Evolutionary conservation across 2,329 filamentous ascomycete species (phyloP).

Genomic region (Phaeosphaeria sp.): DNA sequence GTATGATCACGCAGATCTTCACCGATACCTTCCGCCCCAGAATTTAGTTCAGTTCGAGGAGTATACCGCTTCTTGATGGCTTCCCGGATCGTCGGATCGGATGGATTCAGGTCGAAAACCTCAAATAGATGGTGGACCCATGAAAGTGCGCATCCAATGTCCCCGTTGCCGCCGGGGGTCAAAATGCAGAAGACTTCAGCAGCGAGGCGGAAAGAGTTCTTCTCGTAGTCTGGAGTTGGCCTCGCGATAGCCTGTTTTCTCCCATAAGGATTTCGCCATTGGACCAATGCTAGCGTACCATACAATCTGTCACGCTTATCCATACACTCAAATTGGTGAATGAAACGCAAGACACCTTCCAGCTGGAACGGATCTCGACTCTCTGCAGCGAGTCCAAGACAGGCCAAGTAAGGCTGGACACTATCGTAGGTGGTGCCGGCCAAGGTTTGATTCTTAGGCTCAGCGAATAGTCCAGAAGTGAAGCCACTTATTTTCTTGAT

Average conservation of each 20-base stretch:
- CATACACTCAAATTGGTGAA: not conserved
- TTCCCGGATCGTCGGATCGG: no score
- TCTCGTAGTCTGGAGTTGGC: slow-evolving; percentile 1
- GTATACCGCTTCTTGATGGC: no score
- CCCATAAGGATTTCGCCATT: not conserved
- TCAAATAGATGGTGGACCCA: no score
- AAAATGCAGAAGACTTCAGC: no score
- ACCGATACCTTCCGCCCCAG: no score
- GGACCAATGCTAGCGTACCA: not conserved
- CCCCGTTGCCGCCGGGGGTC: no score
- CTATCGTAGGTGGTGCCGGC: not conserved
- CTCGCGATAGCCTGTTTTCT: not conserved
- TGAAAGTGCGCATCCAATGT: no score
- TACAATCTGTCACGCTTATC: slow-evolving; percentile 1
- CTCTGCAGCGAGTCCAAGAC: not conserved
- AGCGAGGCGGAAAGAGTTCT: not conserved
- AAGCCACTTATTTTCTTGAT: not conserved
- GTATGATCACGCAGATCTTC: no score
- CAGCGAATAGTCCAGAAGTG: not conserved
- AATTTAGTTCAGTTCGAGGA: no score
- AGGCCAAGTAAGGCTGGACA: not conserved
- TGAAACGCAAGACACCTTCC: not conserved
- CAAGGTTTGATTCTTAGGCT: not conserved
- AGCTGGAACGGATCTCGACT: not conserved
- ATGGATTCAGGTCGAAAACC: no score